Base-by-base conservation (phyloP, 768 basidiomycete species). In the Gautieria morchelliformis region DNA sequence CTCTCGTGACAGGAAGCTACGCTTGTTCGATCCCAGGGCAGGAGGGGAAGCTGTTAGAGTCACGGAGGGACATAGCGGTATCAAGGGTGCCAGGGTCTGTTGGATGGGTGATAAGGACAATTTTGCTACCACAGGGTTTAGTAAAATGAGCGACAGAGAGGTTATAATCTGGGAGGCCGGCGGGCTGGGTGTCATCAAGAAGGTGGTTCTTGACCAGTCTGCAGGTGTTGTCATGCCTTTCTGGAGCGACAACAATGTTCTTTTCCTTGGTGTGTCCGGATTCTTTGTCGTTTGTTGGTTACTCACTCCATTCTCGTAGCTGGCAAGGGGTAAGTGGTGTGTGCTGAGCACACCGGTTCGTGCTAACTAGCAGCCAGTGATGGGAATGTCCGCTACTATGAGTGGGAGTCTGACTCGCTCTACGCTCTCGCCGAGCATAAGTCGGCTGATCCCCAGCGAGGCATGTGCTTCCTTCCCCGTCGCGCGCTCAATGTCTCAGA, bases 371-470 rank as follows among this genome's bases (percentile, higher is more conserved):
- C 55, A n/a, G 45, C 35, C 66, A 90, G 92, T 41, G 95, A 99
- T 65, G 95, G 95, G 30, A 99, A 99, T 68, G 85, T 98, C 61
- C 85, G 95, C n/a, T 95, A 91, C 78, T 98, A 86, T 70, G 96
- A 99, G 69, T 93, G 87, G 70, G 94, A 96, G 64, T 81, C 79
- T 33, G 94, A 97, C 71, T 76, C 83, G 48, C 76, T 98, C 19
- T 78, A 82, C 72, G 69, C 81, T 17, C 77, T 93, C 5, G 75
- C 84, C 19, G 96, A 97, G 68, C 81, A 94, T 78, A 89, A 93
- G 69, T 89, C 87, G 4, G 76, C 84, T 19, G 90, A 94, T 52
- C 94, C 95, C 30, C 95, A 98, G 70, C 89, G 94, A 52, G 96
- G 96, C 12, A 89, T 98, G 84, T 91, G 89, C 68, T 93, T 98